Evolutionary conservation across 345 rosid genomes (phyloP).

Genomic region (Psidium friedrichsthalianum): DNA sequence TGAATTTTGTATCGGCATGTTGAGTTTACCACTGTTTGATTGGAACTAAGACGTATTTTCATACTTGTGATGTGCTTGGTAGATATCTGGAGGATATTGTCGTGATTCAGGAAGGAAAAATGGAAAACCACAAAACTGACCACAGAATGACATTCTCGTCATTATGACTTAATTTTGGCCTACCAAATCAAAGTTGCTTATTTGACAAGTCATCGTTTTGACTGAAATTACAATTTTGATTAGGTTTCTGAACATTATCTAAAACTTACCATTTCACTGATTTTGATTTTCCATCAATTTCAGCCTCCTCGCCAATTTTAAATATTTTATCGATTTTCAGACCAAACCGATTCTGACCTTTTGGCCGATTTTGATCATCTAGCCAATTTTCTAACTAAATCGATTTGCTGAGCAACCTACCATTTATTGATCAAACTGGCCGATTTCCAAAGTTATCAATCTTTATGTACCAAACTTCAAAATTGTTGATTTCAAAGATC

Average conservation of each 20-base stretch:
- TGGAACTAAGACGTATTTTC: too few relatives aligned
- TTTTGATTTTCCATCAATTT: background rate
- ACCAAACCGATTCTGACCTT: background rate
- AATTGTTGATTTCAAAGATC: background rate
- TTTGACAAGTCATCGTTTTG: background rate
- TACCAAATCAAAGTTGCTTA: background rate
- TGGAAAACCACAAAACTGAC: too few relatives aligned
- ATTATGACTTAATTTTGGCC: background rate
- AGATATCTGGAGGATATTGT: too few relatives aligned
- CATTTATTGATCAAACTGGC: background rate
- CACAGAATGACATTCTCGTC: background rate
- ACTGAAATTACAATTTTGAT: background rate
- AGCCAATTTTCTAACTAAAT: too few relatives aligned
- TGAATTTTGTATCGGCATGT: too few relatives aligned
- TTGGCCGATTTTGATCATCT: background rate
- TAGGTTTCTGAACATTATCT: background rate
- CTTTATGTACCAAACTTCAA: background rate
- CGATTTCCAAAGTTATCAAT: background rate
- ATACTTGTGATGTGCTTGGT: too few relatives aligned
- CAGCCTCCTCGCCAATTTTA: background rate
- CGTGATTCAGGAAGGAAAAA: too few relatives aligned
- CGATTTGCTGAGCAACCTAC: background rate
- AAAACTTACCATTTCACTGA: background rate
- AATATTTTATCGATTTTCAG: background rate
- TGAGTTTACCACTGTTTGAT: too few relatives aligned